These are phyloP conservation scores for Suillus decipiens DNA, from an alignment of 768 basidiomycete genomes.

Conservation along the genomic window DNA sequence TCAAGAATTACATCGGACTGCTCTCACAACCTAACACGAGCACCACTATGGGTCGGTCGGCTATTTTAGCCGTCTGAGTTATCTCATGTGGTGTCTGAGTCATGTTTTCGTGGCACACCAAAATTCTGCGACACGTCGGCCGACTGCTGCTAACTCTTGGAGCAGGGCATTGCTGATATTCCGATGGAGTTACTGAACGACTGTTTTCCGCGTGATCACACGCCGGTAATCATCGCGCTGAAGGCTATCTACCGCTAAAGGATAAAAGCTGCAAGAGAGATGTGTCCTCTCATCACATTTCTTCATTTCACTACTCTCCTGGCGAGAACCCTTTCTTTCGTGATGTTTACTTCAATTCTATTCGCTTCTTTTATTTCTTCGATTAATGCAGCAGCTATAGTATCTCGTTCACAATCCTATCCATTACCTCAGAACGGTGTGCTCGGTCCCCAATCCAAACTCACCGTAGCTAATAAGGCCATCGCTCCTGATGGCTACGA, in stretches of 20 bases:
- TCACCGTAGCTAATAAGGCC: conserved; percentile 39
- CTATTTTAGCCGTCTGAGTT: not conserved
- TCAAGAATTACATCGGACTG: not conserved
- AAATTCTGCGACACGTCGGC: not conserved
- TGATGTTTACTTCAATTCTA: too few relatives aligned
- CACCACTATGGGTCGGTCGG: not conserved
- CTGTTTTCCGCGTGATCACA: not conserved
- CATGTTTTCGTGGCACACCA: not conserved
- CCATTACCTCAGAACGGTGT: conserved; percentile 11
- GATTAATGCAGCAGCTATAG: conserved; percentile 6
- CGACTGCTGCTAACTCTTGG: not conserved
- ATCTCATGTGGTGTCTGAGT: not conserved
- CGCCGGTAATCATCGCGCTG: not conserved
- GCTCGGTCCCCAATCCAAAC: conserved; percentile 21
- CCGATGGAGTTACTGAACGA: not conserved
- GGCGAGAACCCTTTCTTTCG: too few relatives aligned
- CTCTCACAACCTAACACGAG: not conserved
- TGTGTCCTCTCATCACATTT: not conserved
- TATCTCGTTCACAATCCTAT: conserved; percentile 16
- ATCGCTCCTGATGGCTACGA: conserved; percentile 51
- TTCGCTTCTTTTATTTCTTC: too few relatives aligned
- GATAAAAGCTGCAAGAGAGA: not conserved
- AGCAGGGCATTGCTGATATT: not conserved
- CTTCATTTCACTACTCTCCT: not conserved
- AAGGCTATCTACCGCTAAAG: not conserved